Percentiles rank a stretch among this genome's conserved stretches.
These are phyloP conservation scores for Balansia obtecta DNA, from an alignment of 2,329 filamentous ascomycete species.

Conservation along the genomic window DNA sequence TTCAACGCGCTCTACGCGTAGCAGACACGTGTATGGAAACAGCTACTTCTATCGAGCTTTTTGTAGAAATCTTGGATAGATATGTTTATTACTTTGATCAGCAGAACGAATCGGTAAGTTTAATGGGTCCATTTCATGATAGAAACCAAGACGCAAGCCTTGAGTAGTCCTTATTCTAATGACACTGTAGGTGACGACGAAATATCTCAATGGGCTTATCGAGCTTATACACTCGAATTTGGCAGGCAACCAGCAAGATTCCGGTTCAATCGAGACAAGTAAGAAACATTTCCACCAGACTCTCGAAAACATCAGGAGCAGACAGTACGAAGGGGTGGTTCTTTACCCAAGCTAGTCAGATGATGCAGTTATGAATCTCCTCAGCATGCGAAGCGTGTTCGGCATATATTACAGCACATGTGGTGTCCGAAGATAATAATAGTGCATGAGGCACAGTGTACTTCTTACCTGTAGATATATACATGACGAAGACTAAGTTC, in stretches of 20 bases:
- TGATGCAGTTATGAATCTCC: background rate
- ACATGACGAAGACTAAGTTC: background rate
- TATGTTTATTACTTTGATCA: conserved; percentile 99
- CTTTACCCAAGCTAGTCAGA: conserved; percentile 40
- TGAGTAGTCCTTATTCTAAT: conserved; percentile 8
- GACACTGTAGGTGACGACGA: conserved; percentile 60
- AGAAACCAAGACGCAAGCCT: background rate
- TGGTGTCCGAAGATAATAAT: conserved; percentile 3
- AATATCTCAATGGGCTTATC: conserved; percentile 95
- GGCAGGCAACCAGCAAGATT: conserved; percentile 70
- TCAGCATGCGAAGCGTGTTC: conserved; percentile 1
- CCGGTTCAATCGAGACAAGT: conserved; percentile 73
- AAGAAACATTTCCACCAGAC: conserved; percentile 91
- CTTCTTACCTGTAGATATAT: conserved; percentile 4
- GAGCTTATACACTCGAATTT: conserved; percentile 97
- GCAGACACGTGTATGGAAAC: conserved; percentile 99
- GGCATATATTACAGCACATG: conserved; percentile 1
- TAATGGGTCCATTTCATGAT: background rate
- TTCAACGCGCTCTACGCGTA: conserved; percentile 88
- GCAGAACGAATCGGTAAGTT: conserved; percentile 78
- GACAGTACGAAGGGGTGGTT: conserved; percentile 88
- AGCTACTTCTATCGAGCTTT: conserved; percentile 90
- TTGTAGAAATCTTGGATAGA: conserved; percentile 94
- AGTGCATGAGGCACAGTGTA: conserved; percentile 5
- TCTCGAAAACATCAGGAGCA: conserved; percentile 79